These are phyloP conservation scores for Chlamydomonas sphaeroides DNA, from an alignment of 139 green algal species.

Conservation along the genomic window DNA sequence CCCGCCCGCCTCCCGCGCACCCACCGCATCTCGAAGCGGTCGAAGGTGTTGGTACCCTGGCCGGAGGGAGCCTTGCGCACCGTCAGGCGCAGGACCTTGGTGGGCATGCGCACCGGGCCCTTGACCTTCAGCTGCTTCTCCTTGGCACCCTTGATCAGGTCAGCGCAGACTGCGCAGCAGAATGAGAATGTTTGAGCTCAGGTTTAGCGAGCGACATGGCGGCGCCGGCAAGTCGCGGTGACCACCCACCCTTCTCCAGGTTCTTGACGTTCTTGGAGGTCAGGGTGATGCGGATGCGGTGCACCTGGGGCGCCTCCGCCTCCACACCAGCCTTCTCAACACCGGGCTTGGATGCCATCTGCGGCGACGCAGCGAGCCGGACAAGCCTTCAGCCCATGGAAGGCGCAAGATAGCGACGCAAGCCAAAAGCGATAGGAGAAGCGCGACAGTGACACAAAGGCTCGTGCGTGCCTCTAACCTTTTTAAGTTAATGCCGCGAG, in stretches of 20 bases:
- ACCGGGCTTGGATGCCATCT: slow-evolving; percentile 54
- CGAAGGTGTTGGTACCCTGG: slow-evolving; percentile 99
- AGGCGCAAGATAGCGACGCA: no score
- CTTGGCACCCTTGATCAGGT: slow-evolving; percentile 98
- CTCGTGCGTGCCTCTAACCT: neutral
- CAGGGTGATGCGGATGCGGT: slow-evolving; percentile 99
- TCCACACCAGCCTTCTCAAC: slow-evolving; percentile 60
- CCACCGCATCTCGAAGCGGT: slow-evolving; percentile 95
- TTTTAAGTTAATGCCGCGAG: slow-evolving; percentile 12
- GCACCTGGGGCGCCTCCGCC: slow-evolving; percentile 81
- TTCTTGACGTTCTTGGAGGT: slow-evolving; percentile 95
- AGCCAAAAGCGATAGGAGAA: neutral
- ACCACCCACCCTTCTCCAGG: slow-evolving; percentile 94
- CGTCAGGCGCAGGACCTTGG: slow-evolving; percentile 97
- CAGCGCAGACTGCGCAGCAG: slow-evolving; percentile 81
- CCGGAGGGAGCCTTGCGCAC: slow-evolving; percentile 98
- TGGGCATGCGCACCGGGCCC: slow-evolving; percentile 98
- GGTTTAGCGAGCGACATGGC: no score
- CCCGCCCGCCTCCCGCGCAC: neutral
- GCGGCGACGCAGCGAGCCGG: neutral
- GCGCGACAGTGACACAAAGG: neutral
- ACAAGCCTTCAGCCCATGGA: neutral
- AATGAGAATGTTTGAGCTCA: neutral
- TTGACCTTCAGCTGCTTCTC: slow-evolving; percentile 98
- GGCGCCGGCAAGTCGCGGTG: no score